Evolutionary conservation across 108 stramenopile species (phyloP), one percentile per base, ranked within the genome.

Genomic region (Cyclotella baltica): DNA sequence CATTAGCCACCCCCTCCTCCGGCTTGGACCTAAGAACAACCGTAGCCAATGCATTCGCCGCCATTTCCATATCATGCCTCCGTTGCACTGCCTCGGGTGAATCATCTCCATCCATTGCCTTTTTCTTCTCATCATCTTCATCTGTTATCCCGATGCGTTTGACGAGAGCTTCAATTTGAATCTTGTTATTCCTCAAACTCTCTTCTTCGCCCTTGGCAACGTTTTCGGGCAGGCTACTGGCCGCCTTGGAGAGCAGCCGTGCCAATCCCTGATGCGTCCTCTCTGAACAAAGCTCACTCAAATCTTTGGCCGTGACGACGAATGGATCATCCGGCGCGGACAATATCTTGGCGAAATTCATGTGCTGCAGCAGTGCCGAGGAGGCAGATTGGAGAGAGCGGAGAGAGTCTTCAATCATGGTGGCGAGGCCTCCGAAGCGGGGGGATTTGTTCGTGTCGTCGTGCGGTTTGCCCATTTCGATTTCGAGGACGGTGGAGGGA

Each of bases 1-100:
- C 84, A 59, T 72, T 67, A 25, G 56, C 27, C 35, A 94, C 89
- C 5, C 93, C 93, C 13, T 76, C 61, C 33, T 94, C 90, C 0
- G 89, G 89, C 68, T 68, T 85, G 27, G 90, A 92, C 28, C 83
- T 61, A 19, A 94, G 72, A 69, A 94, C 34, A 30, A 87, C 80
- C 0, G 89, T 80, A 11, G 93, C 86, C 16, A 94, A 68, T 18
- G 89, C 77, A 79, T 83, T 90, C 8, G 90, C 93, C 2, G 89
- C 92, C 35, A 86, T 62, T 25, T 93, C 92, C 48, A 87, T 83
- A 57, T 87, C 86, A 62, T 83, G 75, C 77, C 20, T 86, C 58
- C 27, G 82, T 85, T 40, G 67, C 18, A 59, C 46, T 5, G 70
- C 78, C 33, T 88, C 77, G 35, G 66, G 55, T n/a, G n/a, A n/a